Base-by-base conservation (phyloP, 2,329 filamentous ascomycete genomes). In the Chaetomium sp. region DNA sequence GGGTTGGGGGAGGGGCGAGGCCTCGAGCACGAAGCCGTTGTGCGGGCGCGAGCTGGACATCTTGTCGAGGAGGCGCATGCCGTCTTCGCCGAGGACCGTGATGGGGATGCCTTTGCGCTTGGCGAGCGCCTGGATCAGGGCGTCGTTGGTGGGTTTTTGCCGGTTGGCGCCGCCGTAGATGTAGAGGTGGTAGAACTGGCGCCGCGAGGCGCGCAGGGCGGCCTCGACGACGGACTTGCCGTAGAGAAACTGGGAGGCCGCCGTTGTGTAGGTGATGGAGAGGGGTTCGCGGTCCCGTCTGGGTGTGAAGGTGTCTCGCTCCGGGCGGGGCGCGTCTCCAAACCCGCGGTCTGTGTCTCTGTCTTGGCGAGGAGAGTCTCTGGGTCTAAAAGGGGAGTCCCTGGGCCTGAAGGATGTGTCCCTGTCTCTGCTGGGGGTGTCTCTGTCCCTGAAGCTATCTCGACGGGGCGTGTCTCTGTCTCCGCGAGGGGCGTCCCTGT, bases 211-310 rank as follows among this genome's bases (percentile, higher is more conserved):
- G 69, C 83, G 87, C 23, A 99, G 80, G 0, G 93, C 93, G 23
- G 93, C 90, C 67, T 90, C 83, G 25, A 98, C 92, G 1, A 91
- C 87, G 2, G 90, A 91, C 53, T 85, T 86, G 6, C 95, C 95
- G 74, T 96, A 98, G 2, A 99, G 81, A 71, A 97, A 98, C 67
- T 97, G 90, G 0, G 93, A 97, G 5, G 92, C 91, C 0, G 94
- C 90, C 0, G 92, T 96, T 0, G 91, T 92, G 74, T 94, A 87
- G 56, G 77, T 77, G 63, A 74, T 68, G 57, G 71, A 75, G 31
- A 73, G 65, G 35, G 70, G 65, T 25, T 66, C 57, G 55, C 33
- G 65, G 23, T 63, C 55, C 29, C 25, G 54, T 64, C 16, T 23
- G n/a, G 45, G 45, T n/a, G 19, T 16, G 42, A 47, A 47, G 35